Base-by-base conservation (phyloP, 2,329 filamentous ascomycete genomes). In the Talaromyces sp. region DNA sequence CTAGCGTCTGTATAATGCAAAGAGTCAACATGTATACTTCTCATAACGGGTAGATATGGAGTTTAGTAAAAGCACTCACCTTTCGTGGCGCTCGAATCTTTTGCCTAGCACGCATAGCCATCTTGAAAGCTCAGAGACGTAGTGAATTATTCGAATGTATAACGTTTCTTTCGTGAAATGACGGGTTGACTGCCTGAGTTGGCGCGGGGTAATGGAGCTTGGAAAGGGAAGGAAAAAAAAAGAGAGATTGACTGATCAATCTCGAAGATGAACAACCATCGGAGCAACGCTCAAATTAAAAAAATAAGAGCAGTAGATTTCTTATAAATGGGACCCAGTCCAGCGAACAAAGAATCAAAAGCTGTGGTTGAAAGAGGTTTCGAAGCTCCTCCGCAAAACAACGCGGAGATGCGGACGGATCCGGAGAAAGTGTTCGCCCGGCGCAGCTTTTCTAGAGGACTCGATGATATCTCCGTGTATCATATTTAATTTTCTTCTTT, bases 41-140 rank as follows among this genome's bases (percentile, higher is more conserved):
- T 47, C 10, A 18, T 36, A 12, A 36, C 33, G 33, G 33, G n/a
- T 9, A 47, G n/a, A 4, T 36, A 36, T 47, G 42, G n/a, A 47
- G 23, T 4, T 44, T 27, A 47, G 18, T 47, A 30, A 18, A 23
- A 53, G 12, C 33, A 82, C 86, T 73, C 81, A 91, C 89, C 75
- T 85, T 82, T 72, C 87, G 80, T 40, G 89, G 89, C 61, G 88
- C 84, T 59, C 87, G 79, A 64, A 91, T 90, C 72, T 87, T 89
- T 52, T 82, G 79, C 64, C 82, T 80, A 56, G 83, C 83, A 72
- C 83, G 80, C 71, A 84, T 79, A 65, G 81, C 76, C 81, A 84
- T 82, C 8, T 70, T 76, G 58, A 44, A 31, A 34, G 23, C 16
- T 27, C 14, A n/a, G 6, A 33, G 16, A 30, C 3, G 16, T 4